These are phyloP conservation scores for Ophiostoma triangulosporum DNA, from an alignment of 2,329 filamentous ascomycete genomes.

Conservation along the genomic window DNA sequence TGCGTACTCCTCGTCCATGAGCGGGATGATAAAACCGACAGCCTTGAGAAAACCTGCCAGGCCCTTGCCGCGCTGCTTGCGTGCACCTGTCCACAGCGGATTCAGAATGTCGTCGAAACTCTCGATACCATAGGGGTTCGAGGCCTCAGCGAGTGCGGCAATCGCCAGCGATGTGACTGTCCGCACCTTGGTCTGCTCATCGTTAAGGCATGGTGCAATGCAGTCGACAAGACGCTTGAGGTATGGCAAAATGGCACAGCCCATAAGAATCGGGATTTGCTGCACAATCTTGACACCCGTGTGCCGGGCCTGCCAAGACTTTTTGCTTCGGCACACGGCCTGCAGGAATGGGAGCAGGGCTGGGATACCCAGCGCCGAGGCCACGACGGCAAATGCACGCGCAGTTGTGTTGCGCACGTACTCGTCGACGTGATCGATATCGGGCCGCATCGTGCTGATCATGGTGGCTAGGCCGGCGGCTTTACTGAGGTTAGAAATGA, in stretches of 20 bases:
- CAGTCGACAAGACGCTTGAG: conserved; percentile 93
- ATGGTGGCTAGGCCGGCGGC: conserved; percentile 94
- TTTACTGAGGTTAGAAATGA: conserved; percentile 95
- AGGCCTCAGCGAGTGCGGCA: conserved; percentile 86
- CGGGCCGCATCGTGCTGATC: conserved; percentile 98
- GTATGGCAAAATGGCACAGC: conserved; percentile 88
- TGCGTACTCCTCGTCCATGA: conserved; percentile 99
- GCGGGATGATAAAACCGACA: conserved; percentile 92
- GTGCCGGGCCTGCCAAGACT: conserved; percentile 96
- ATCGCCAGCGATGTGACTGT: conserved; percentile 94
- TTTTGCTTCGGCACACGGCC: conserved; percentile 94
- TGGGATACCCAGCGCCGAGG: conserved; percentile 88
- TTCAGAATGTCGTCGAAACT: conserved; percentile 97
- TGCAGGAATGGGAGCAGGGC: conserved; percentile 88
- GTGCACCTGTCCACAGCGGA: conserved; percentile 88
- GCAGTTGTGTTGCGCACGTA: conserved; percentile 98
- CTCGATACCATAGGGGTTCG: conserved; percentile 97
- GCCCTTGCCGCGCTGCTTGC: conserved; percentile 93
- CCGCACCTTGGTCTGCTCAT: conserved; percentile 94
- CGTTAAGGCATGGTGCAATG: conserved; percentile 88
- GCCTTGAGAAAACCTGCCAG: conserved; percentile 93
- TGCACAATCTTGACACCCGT: conserved; percentile 99
- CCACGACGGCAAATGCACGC: conserved; percentile 91
- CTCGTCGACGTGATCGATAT: conserved; percentile 97
- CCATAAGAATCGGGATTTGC: conserved; percentile 97